Evolutionary conservation across 345 rosid genomes (phyloP).

Genomic region (Camelina hispida): DNA sequence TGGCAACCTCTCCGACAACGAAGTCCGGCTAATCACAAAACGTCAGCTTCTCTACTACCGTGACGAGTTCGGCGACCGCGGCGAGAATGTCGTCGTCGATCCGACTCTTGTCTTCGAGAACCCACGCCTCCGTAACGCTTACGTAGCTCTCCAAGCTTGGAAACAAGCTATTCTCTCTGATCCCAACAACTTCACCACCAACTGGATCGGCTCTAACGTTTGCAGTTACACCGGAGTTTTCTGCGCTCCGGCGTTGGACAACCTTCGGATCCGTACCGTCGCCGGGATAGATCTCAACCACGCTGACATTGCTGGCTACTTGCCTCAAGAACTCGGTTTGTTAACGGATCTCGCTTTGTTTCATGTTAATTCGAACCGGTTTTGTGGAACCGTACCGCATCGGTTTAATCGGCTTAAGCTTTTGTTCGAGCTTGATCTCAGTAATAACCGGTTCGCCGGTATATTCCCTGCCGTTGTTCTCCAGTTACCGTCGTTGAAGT

Average conservation of each 20-base stretch:
- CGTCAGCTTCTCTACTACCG: slow-evolving; percentile 92
- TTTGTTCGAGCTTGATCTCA: slow-evolving; percentile 74
- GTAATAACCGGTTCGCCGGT: slow-evolving; percentile 85
- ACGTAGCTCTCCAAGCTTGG: slow-evolving; percentile 89
- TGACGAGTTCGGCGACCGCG: slow-evolving; percentile 86
- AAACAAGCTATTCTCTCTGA: slow-evolving; percentile 86
- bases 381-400: slow-evolving; percentile 77
- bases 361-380: slow-evolving; percentile 81
- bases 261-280: slow-evolving; percentile 60
- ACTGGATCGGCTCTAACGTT: slow-evolving; percentile 72
- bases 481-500: slow-evolving; percentile 62
- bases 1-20: slow-evolving; percentile 59
- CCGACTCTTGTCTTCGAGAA: slow-evolving; percentile 73
- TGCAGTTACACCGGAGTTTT: slow-evolving; percentile 64
- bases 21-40: slow-evolving; percentile 61
- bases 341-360: slow-evolving; percentile 79
- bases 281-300: slow-evolving; percentile 93
- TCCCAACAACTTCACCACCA: slow-evolving; percentile 58
- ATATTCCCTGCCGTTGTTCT: slow-evolving; percentile 63
- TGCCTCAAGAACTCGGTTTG: slow-evolving; percentile 82
- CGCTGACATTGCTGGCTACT: slow-evolving; percentile 78
- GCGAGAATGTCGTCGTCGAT: slow-evolving; percentile 71
- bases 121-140: slow-evolving; percentile 60
- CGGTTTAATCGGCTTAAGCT: slow-evolving; percentile 61
- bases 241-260: slow-evolving; percentile 70